Evolutionary conservation across 1,284 basidiomycete genomes (phyloP).

Genomic region (Hortiboletus rubellus): DNA sequence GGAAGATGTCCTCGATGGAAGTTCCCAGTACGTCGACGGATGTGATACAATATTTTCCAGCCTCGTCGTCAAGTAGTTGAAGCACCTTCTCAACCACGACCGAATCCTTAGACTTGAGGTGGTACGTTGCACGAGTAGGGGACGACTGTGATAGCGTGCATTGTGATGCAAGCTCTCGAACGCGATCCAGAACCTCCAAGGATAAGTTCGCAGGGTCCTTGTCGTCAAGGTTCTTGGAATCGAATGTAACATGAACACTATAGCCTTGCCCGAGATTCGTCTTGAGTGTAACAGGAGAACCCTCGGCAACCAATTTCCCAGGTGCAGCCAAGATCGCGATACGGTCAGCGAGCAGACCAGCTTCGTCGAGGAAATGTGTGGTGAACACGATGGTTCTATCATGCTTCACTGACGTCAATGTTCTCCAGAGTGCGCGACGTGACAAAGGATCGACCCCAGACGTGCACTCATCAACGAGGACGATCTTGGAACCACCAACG

Average conservation of each 20-base stretch:
- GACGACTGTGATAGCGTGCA: slow-evolving; percentile 44
- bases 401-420: slow-evolving; percentile 64
- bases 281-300: slow-evolving; percentile 73
- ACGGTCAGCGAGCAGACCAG: slow-evolving; percentile 73
- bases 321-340: slow-evolving; percentile 77
- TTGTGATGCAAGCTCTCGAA: slow-evolving; percentile 50
- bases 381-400: slow-evolving; percentile 68
- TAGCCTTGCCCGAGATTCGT: slow-evolving; percentile 73
- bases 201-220: slow-evolving; percentile 17
- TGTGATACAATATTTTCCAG: slow-evolving; percentile 39
- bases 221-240: slow-evolving; percentile 17
- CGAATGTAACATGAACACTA: slow-evolving; percentile 55
- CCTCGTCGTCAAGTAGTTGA: slow-evolving; percentile 50
- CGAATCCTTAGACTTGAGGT: slow-evolving; percentile 59
- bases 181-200: slow-evolving; percentile 42
- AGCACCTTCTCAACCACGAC: slow-evolving; percentile 55
- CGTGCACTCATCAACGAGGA: slow-evolving; percentile 78
- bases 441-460: slow-evolving; percentile 81
- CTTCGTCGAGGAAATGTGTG: slow-evolving; percentile 80
- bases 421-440: slow-evolving; percentile 74
- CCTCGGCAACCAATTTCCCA: slow-evolving; percentile 71
- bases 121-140: slow-evolving; percentile 47
- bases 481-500: slow-evolving; percentile 70
- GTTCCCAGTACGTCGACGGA: slow-evolving; percentile 71
- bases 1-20: slow-evolving; percentile 80